A percentile compares a stretch with the other conserved stretches of the same genome.
Conservation (phyloP, 2,329 filamentous ascomycete genomes). For the Eurotiales sp. region DNA sequence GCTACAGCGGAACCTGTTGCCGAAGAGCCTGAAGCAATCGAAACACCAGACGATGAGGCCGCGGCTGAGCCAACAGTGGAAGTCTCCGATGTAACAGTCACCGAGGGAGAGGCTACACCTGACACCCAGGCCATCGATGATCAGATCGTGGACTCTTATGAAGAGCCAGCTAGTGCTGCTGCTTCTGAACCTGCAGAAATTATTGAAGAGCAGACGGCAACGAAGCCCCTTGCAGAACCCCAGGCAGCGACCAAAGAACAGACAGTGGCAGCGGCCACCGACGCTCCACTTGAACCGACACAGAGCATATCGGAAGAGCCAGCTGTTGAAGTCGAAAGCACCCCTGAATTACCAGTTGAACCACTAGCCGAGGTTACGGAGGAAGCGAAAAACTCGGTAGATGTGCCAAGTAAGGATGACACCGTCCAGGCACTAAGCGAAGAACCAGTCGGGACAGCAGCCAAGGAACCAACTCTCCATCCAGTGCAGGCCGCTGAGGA, state of each 20-base stretch:
- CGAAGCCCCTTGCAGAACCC: not conserved
- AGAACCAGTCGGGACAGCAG: too few relatives aligned
- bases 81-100: too few relatives aligned
- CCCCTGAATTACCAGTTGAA: not conserved
- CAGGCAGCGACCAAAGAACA: not conserved
- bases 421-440: not conserved
- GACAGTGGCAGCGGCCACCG: not conserved
- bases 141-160: not conserved
- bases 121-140: not conserved
- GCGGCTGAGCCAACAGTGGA: not conserved
- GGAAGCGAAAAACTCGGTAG: not conserved
- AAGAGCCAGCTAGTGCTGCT: conserved; percentile 1
- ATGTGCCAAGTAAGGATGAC: not conserved
- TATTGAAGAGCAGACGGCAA: not conserved
- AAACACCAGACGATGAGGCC: not conserved
- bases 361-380: not conserved
- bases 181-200: not conserved
- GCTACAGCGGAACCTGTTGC: not conserved
- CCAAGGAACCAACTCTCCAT: not conserved
- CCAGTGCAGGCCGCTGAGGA: conserved; percentile 2
- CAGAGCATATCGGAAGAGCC: not conserved
- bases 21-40: not conserved
- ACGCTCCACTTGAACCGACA: not conserved
- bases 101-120: not conserved
- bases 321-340: not conserved